phyloP scores from a whole-genome alignment of 129 eudicot genomes.

The Artemisia argyi region DNA sequence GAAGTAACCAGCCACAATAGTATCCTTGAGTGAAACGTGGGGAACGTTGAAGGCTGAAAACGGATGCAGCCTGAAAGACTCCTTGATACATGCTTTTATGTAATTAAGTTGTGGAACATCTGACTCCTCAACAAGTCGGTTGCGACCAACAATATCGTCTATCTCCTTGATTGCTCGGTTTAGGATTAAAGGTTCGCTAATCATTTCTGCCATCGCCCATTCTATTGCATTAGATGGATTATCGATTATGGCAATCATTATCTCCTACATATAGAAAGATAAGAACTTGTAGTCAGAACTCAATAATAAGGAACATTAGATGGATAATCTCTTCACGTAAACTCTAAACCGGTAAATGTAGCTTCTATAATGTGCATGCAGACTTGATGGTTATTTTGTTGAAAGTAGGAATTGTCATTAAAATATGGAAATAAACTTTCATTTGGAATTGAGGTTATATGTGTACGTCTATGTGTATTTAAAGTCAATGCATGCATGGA shows the following conservation, averaged over 20 bases:
- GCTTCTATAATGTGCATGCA: too few species aligned
- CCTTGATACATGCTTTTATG: constrained; percentile 20
- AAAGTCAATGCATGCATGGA: too few species aligned
- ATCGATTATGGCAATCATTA: not conserved
- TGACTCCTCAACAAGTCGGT: constrained; percentile 3
- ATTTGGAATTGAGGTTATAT: too few species aligned
- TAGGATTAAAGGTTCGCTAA: not conserved
- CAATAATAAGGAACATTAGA: too few species aligned
- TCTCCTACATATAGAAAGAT: not conserved
- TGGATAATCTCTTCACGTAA: too few species aligned
- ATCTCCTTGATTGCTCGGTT: constrained; percentile 5
- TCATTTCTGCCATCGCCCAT: not conserved
- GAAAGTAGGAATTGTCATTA: too few species aligned
- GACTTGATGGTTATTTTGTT: too few species aligned
- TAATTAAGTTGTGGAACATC: constrained; percentile 20
- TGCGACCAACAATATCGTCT: constrained; percentile 1
- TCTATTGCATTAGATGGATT: constrained; percentile 7
- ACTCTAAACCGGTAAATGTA: too few species aligned
- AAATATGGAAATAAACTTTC: too few species aligned
- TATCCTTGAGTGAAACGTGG: constrained; percentile 9
- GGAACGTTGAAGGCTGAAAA: constrained; percentile 19
- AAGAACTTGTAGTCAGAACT: too few species aligned
- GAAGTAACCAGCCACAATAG: constrained; percentile 15
- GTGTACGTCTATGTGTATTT: too few species aligned
- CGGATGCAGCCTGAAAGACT: constrained; percentile 18